These are phyloP conservation scores for Flaveria trinervia DNA, from an alignment of 129 eudicot species.

Conservation along the genomic window DNA sequence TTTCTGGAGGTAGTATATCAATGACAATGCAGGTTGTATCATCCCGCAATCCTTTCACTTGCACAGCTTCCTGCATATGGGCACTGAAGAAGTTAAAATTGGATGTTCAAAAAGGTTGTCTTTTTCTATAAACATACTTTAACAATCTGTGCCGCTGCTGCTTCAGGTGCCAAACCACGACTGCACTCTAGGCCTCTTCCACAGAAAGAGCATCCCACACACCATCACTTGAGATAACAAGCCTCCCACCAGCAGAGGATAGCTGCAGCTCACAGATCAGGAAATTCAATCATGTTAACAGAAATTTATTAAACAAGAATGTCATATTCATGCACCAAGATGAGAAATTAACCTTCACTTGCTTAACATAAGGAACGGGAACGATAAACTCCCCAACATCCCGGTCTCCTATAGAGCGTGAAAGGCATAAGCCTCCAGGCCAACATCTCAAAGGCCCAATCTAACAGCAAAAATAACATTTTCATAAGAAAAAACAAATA, in stretches of 20 bases:
- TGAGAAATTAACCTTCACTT: slow-evolving; percentile 76
- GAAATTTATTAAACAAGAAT: slow-evolving; percentile 2
- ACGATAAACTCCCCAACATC: slow-evolving; percentile 97
- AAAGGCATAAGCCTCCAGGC: slow-evolving; percentile 99
- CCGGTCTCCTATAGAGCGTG: slow-evolving; percentile 91
- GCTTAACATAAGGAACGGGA: slow-evolving; percentile 91
- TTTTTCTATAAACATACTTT: slow-evolving; percentile 51
- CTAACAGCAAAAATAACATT: slow-evolving; percentile 34
- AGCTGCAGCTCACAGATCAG: slow-evolving; percentile 50
- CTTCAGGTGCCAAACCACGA: slow-evolving; percentile 86
- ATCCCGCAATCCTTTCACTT: slow-evolving; percentile 82
- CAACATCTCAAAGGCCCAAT: slow-evolving; percentile 99
- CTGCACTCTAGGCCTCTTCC: slow-evolving; percentile 79
- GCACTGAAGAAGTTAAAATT: slow-evolving; percentile 12
- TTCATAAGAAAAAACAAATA: neutral
- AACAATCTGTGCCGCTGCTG: slow-evolving; percentile 86
- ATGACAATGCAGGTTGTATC: slow-evolving; percentile 97
- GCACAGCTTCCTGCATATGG: slow-evolving; percentile 73
- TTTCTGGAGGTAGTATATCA: slow-evolving; percentile 74
- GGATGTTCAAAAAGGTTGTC: neutral
- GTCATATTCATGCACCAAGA: slow-evolving; percentile 8
- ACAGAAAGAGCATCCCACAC: slow-evolving; percentile 94
- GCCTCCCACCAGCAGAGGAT: slow-evolving; percentile 86
- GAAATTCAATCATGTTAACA: slow-evolving; percentile 5
- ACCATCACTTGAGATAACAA: slow-evolving; percentile 88